These are phyloP conservation scores for Rhypophila decipiens DNA, from an alignment of 495 filamentous ascomycete species.

Conservation along the genomic window DNA sequence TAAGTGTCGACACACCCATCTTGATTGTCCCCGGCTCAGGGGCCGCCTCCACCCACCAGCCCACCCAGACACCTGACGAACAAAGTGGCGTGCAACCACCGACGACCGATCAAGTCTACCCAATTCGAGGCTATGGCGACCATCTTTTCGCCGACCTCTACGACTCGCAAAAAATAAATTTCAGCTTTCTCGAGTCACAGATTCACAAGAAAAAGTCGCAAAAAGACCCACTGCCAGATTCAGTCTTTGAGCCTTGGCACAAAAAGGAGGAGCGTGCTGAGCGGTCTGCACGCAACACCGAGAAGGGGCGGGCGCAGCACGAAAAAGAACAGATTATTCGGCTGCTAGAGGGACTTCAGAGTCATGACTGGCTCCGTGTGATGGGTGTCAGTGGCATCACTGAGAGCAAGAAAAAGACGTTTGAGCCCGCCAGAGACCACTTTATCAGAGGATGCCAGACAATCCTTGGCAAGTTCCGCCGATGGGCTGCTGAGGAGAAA, in stretches of 20 bases:
- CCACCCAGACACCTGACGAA: slow-evolving; percentile 15
- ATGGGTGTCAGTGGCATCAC: slow-evolving; percentile 90
- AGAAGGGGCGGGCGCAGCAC: slow-evolving; percentile 86
- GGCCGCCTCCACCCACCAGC: slow-evolving; percentile 17
- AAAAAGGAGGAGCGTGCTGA: slow-evolving; percentile 78
- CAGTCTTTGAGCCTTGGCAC: slow-evolving; percentile 62
- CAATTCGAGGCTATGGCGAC: slow-evolving; percentile 42
- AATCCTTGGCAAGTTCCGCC: slow-evolving; percentile 77
- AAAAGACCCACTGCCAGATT: slow-evolving; percentile 65
- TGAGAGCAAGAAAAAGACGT: slow-evolving; percentile 73
- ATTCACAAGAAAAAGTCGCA: slow-evolving; percentile 29
- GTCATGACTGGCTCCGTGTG: slow-evolving; percentile 86
- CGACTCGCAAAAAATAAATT: slow-evolving; percentile 50
- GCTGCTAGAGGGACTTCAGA: slow-evolving; percentile 76
- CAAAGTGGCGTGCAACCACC: slow-evolving; percentile 15
- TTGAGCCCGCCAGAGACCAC: slow-evolving; percentile 75
- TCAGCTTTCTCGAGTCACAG: slow-evolving; percentile 36
- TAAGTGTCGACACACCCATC: slow-evolving; percentile 56
- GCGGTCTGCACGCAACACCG: slow-evolving; percentile 87
- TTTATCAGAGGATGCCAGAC: slow-evolving; percentile 74
- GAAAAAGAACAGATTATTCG: slow-evolving; percentile 83
- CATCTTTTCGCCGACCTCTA: slow-evolving; percentile 42
- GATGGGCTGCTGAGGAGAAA: slow-evolving; percentile 89
- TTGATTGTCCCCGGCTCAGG: slow-evolving; percentile 46
- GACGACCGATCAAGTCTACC: slow-evolving; percentile 19